Conservation (phyloP, 1,139 yeast species). For the Magnusiomyces sp. region DNA sequence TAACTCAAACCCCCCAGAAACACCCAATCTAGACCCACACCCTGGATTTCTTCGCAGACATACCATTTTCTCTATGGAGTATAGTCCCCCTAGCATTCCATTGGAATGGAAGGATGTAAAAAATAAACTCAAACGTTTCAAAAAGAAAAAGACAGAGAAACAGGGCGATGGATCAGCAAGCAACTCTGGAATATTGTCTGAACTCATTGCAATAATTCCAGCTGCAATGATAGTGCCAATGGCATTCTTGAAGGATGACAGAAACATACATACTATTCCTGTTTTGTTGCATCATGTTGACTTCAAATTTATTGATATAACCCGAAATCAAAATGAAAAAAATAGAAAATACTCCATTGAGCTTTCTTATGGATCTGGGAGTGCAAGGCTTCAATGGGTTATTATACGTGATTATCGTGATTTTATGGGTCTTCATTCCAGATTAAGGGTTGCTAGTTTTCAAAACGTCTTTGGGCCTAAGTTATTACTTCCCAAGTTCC, state of each 20-base stretch:
- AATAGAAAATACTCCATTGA: conserved; percentile 56
- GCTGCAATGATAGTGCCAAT: conserved; percentile 72
- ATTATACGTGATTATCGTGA: conserved; percentile 68
- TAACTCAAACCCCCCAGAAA: no score
- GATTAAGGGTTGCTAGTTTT: conserved; percentile 47
- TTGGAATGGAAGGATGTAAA: conserved; percentile 25
- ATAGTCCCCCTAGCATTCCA: conserved; percentile 6
- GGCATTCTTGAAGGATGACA: conserved; percentile 67
- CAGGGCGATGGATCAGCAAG: conserved; percentile 26
- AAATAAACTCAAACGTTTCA: conserved; percentile 21
- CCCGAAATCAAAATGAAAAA: conserved; percentile 35
- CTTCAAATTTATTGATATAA: conserved; percentile 49
- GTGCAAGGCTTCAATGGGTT: conserved; percentile 71
- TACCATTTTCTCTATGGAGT: conserved; percentile 12
- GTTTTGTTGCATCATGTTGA: conserved; percentile 66
- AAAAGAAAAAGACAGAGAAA: conserved; percentile 23
- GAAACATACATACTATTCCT: conserved; percentile 73
- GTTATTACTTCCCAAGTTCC: conserved; percentile 28
- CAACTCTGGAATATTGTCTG: conserved; percentile 52
- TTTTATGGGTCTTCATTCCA: conserved; percentile 56
- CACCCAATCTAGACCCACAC: not conserved
- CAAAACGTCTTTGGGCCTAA: conserved; percentile 26
- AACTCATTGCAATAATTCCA: conserved; percentile 68
- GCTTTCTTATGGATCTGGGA: conserved; percentile 85
- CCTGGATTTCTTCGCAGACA: conserved; percentile 7